These are phyloP conservation scores for Fusarium denticulatum DNA, from an alignment of 2,329 filamentous ascomycete species.

Conservation along the genomic window DNA sequence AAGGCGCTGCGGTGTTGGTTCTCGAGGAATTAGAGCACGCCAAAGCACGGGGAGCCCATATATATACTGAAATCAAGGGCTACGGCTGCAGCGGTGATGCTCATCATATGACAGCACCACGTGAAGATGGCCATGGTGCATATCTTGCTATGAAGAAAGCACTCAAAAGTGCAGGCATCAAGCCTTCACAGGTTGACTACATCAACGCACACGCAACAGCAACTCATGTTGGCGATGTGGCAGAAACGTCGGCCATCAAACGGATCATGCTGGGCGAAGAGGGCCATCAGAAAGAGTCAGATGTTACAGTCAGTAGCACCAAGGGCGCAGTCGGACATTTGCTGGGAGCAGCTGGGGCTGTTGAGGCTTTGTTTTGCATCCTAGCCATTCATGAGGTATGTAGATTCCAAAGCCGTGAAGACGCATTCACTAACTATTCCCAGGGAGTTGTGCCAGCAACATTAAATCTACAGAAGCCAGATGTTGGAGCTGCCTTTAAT, in stretches of 20 bases:
- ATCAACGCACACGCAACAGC: slow-evolving; percentile 96
- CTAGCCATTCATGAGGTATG: slow-evolving; percentile 81
- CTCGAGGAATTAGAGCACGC: slow-evolving; percentile 94
- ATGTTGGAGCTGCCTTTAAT: slow-evolving; percentile 80
- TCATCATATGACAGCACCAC: slow-evolving; percentile 91
- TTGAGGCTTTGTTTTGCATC: slow-evolving; percentile 88
- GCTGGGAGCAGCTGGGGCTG: slow-evolving; percentile 87
- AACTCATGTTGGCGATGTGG: slow-evolving; percentile 84
- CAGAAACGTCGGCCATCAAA: slow-evolving; percentile 86
- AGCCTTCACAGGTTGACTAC: slow-evolving; percentile 81
- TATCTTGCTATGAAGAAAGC: slow-evolving; percentile 86
- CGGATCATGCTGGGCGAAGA: slow-evolving; percentile 78
- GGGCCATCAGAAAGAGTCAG: slow-evolving; percentile 67
- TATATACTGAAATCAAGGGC: slow-evolving; percentile 89
- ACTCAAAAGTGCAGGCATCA: slow-evolving; percentile 74
- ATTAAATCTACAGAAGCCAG: slow-evolving; percentile 77
- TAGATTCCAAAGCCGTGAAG: slow-evolving; percentile 15
- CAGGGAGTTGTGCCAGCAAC: slow-evolving; percentile 87
- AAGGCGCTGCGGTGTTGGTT: slow-evolving; percentile 88
- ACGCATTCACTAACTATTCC: slow-evolving; percentile 16
- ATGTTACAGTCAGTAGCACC: slow-evolving; percentile 89
- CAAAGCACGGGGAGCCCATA: slow-evolving; percentile 76
- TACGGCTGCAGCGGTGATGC: slow-evolving; percentile 94
- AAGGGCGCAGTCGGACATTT: slow-evolving; percentile 95
- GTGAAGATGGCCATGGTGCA: slow-evolving; percentile 83